Conservation (phyloP, 768 basidiomycete species). For the Asterophora lycoperdoides region DNA sequence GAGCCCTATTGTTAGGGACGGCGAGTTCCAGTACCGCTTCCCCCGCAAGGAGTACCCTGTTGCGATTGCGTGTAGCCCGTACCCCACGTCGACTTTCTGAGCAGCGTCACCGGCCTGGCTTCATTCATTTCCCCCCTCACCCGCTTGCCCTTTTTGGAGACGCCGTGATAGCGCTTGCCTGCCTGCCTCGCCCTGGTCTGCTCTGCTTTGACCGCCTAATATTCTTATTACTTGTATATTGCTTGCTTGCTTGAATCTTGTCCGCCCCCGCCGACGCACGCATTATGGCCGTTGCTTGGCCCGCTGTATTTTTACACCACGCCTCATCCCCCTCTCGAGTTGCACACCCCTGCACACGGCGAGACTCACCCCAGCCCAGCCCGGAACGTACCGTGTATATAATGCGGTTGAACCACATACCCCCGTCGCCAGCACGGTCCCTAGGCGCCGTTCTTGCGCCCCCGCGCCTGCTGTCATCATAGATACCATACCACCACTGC, state of each 20-base stretch:
- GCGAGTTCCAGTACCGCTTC: constrained; percentile 64
- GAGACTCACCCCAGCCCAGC: no score
- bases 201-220: constrained; percentile 20
- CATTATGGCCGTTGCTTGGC: constrained; percentile 22
- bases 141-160: background rate
- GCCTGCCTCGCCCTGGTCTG: constrained; percentile 11
- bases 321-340: constrained; percentile 9
- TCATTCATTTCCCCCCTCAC: no score
- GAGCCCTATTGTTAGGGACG: constrained; percentile 67
- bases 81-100: constrained; percentile 60
- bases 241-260: constrained; percentile 10
- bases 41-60: constrained; percentile 45
- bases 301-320: constrained; percentile 26
- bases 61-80: constrained; percentile 42
- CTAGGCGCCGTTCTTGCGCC: no score
- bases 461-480: no score
- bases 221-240: constrained; percentile 51
- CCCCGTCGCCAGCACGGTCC: no score
- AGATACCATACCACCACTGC: no score
- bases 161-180: background rate
- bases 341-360: background rate
- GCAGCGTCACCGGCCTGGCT: background rate
- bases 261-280: background rate
- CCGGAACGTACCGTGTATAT: no score
- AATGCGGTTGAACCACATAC: no score